Conservation (phyloP, 345 rosid genomes). For the Gossypium ekmanianum region DNA sequence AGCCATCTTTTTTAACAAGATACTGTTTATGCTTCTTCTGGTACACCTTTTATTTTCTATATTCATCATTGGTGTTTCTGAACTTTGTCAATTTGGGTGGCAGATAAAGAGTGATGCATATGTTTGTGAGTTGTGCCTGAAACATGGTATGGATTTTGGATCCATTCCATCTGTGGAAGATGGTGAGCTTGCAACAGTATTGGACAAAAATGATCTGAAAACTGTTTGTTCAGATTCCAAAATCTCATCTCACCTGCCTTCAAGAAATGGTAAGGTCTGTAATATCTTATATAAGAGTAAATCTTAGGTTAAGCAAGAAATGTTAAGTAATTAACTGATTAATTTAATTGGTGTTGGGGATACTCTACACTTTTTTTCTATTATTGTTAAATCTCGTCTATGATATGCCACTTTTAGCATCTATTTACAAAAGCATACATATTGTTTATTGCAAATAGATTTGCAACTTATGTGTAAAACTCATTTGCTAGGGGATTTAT, state of each 20-base stretch:
- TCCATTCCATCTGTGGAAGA: constrained; percentile 22
- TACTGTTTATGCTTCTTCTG: not conserved
- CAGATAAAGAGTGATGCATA: constrained; percentile 57
- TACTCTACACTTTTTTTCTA: not conserved
- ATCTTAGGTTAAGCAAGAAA: not conserved
- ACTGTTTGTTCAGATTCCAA: constrained; percentile 24
- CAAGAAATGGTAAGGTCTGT: constrained; percentile 65
- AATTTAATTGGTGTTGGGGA: not conserved
- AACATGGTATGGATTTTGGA: constrained; percentile 41
- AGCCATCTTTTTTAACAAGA: not conserved
- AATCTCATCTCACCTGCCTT: constrained; percentile 24
- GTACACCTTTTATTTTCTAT: not conserved
- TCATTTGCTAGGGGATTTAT: not conserved
- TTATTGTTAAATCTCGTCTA: not conserved
- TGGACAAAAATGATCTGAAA: constrained; percentile 17
- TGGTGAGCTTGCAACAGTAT: constrained; percentile 15
- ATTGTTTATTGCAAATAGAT: not conserved
- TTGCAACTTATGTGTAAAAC: not conserved
- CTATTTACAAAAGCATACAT: not conserved
- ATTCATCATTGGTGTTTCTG: constrained; percentile 19
- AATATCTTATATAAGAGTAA: constrained; percentile 12
- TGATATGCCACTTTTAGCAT: not conserved
- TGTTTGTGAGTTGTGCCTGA: constrained; percentile 81
- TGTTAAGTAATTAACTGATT: not conserved
- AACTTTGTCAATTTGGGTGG: constrained; percentile 18